phyloP scores from a whole-genome alignment of 2,329 filamentous ascomycete species.

The Gyromitra esculenta region DNA sequence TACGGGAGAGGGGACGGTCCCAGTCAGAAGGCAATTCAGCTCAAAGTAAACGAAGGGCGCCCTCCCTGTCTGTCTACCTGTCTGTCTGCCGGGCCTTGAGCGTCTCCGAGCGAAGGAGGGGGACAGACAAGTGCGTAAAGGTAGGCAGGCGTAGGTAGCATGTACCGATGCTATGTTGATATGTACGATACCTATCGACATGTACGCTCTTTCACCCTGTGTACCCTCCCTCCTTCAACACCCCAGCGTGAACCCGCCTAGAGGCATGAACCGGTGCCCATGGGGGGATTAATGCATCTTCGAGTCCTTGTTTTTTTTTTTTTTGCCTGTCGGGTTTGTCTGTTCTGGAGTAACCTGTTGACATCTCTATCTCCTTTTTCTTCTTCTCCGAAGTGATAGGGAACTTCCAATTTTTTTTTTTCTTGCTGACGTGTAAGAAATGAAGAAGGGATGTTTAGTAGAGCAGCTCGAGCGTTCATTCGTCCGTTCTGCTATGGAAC shows the following conservation, averaged over 20 bases:
- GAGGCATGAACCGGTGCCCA: conserved; percentile 5
- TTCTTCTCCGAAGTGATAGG: conserved; percentile 3
- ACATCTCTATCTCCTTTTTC: neutral
- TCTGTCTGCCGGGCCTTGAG: neutral
- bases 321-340: neutral
- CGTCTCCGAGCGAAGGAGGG: neutral
- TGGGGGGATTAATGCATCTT: conserved; percentile 25
- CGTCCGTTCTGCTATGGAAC: conserved; percentile 10
- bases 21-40: conserved; percentile 13
- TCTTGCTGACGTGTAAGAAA: conserved; percentile 42
- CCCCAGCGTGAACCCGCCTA: neutral
- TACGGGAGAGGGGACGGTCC: conserved; percentile 3
- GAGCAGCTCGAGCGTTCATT: conserved; percentile 6
- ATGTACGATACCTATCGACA: conserved; percentile 36
- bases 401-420: conserved; percentile 11
- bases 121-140: neutral
- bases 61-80: conserved; percentile 25
- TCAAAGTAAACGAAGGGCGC: conserved; percentile 9
- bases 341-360: conserved; percentile 5
- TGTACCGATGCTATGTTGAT: conserved; percentile 44
- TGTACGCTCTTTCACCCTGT: conserved; percentile 28
- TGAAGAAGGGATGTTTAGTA: conserved; percentile 7
- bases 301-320: neutral
- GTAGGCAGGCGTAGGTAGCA: conserved; percentile 12
- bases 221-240: neutral